Evolutionary conservation across 768 basidiomycete genomes (phyloP).

Genomic region (Cyclocybe cylindracea): DNA sequence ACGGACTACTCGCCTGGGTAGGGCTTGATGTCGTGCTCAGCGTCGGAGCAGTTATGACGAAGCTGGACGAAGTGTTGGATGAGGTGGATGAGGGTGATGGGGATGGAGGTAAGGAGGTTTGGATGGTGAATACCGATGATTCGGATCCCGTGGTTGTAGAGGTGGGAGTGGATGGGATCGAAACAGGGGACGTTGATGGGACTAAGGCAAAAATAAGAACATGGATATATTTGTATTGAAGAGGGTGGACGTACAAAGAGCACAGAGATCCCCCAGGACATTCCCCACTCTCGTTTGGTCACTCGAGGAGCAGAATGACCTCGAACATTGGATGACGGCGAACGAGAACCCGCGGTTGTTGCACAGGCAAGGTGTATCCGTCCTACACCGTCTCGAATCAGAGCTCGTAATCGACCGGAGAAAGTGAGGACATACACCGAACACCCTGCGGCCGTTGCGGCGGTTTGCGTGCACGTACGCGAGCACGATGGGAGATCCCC

Average conservation of each 20-base stretch:
- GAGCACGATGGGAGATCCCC: no score
- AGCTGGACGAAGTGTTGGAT: no score
- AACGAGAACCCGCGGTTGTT: conserved; percentile 1
- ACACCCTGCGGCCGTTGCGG: not conserved
- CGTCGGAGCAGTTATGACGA: no score
- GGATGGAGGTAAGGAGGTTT: no score
- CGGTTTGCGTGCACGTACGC: not conserved
- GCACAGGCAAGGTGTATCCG: conserved; percentile 6
- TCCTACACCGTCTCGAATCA: not conserved
- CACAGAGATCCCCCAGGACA: not conserved
- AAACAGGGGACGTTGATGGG: not conserved
- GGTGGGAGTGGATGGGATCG: no score
- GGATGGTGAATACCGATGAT: no score
- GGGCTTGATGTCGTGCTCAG: no score
- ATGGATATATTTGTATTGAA: no score
- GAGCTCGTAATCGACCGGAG: not conserved
- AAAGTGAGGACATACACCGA: not conserved
- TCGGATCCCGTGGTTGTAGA: no score
- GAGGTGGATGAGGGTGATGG: no score
- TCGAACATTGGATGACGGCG: conserved; percentile 3
- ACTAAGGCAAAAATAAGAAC: not conserved
- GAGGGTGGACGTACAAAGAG: conserved; percentile 1
- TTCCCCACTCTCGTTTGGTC: not conserved
- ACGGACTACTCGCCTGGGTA: no score
- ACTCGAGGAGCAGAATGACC: not conserved